Base-by-base conservation (phyloP, 2,329 filamentous ascomycete species). In the Phyllosticta ampelicida region DNA sequence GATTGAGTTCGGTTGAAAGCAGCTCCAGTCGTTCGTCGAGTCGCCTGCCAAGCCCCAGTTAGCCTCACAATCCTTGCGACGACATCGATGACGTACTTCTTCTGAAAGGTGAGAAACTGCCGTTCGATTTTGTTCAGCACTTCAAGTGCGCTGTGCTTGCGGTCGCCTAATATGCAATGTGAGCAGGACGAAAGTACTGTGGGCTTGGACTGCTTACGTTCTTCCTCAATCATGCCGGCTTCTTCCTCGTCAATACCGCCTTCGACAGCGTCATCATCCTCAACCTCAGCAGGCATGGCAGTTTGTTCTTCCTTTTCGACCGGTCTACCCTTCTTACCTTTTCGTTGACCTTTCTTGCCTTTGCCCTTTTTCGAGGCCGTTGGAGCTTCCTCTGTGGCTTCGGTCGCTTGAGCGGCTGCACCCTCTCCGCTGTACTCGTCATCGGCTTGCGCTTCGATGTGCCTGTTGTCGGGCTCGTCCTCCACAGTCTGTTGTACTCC, bases 21-120 rank as follows among this genome's bases (percentile, higher is more conserved):
- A 89, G 85, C 54, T 88, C 86, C 20, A 99, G 80, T 62, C 90
- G 84, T 71, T 97, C 92, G 68, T 94, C 89, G 71, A 91, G 94
- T 49, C 96, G 80, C 63, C 90, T 95, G 66, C 21, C 18, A 16
- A 19, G 16, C n/a, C 8, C 23, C 9, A 20, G 30, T 58, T 23
- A 58, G 51, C 28, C 19, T 30, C 5, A 13, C n/a, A 19, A 4
- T 11, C 5, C 13, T 21, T 1, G 23, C 8, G 13, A n/a, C 18
- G 18, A 5, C 13, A 11, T 2, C 1, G n/a, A 18, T 29, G 53
- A 73, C 79, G 65, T 69, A 88, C 86, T 84, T 86, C 63, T 90
- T 90, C 66, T 90, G 83, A 67, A 97, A 89, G 18, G 87, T 81
- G 60, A 86, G 84, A 74, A 99, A 99, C 68, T 94, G 89, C 70